Conservation (phyloP, 345 rosid species). For the Linum trigynum region DNA sequence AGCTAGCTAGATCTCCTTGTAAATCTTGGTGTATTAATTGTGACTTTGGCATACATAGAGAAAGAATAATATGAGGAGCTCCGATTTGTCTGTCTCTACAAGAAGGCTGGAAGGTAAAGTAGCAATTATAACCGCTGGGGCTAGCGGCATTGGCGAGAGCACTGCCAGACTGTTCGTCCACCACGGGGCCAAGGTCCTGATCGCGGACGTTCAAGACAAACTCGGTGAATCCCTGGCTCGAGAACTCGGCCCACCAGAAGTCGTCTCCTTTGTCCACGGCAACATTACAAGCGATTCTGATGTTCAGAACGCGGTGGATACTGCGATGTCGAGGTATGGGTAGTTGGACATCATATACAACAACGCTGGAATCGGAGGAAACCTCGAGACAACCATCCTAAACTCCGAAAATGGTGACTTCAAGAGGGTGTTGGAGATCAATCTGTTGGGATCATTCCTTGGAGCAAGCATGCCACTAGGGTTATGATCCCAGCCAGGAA, state of each 20-base stretch:
- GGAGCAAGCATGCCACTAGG: neutral
- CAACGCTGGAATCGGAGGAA: neutral
- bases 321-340: neutral
- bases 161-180: neutral
- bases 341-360: constrained; percentile 1
- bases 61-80: too few relatives aligned
- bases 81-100: neutral
- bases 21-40: too few relatives aligned
- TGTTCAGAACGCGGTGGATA: neutral
- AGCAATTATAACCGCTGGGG: neutral
- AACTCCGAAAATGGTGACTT: neutral
- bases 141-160: constrained; percentile 8
- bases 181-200: constrained; percentile 3
- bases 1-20: too few relatives aligned
- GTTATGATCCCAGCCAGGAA: neutral
- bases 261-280: neutral
- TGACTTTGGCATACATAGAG: too few relatives aligned
- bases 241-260: neutral
- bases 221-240: neutral
- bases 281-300: constrained; percentile 1
- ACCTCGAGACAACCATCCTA: neutral
- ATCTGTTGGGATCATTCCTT: neutral
- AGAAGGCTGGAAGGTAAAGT: constrained; percentile 1
- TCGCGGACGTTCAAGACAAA: neutral
- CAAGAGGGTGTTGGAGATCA: neutral